Percentiles rank a stretch among this genome's conserved stretches.
Evolutionary conservation across 495 filamentous ascomycete species (phyloP).

Genomic region (Acidomyces sp.): DNA sequence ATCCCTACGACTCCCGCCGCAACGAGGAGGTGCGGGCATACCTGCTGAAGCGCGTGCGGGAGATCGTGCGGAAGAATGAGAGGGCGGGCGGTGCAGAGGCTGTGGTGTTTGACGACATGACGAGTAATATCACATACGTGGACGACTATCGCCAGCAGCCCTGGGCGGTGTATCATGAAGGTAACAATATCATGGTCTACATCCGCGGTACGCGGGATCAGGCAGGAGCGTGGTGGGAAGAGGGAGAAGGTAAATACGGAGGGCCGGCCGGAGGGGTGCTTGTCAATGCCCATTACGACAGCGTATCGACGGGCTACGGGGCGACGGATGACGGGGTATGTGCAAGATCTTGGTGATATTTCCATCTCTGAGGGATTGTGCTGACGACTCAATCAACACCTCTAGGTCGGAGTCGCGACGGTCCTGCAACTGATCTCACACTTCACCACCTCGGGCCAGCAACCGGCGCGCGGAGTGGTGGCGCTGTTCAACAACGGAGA

Average conservation of each 20-base stretch:
- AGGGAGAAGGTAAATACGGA: slow-evolving; percentile 33
- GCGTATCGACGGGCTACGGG: slow-evolving; percentile 78
- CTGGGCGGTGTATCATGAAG: slow-evolving; percentile 65
- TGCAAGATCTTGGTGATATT: too few species aligned
- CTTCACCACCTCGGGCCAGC: slow-evolving; percentile 65
- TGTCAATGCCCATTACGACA: slow-evolving; percentile 94
- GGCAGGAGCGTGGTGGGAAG: slow-evolving; percentile 50
- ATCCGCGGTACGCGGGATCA: slow-evolving; percentile 69
- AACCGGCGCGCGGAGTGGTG: slow-evolving; percentile 67
- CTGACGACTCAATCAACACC: too few species aligned
- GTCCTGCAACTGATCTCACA: slow-evolving; percentile 78
- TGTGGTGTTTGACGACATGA: slow-evolving; percentile 63
- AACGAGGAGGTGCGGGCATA: slow-evolving; percentile 73
- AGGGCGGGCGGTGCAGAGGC: too few species aligned
- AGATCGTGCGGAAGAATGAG: slow-evolving; percentile 49
- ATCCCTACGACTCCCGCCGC: slow-evolving; percentile 72
- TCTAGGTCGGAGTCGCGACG: slow-evolving; percentile 76
- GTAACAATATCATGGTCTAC: slow-evolving; percentile 85
- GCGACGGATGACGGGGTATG: slow-evolving; percentile 92
- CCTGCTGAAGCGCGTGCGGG: slow-evolving; percentile 57
- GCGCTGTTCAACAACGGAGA: slow-evolving; percentile 90
- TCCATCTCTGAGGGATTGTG: too few species aligned
- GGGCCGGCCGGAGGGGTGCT: slow-evolving; percentile 62
- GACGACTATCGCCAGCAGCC: slow-evolving; percentile 3
- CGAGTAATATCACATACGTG: slow-evolving; percentile 59